Evolutionary conservation across 2,329 filamentous ascomycete genomes (phyloP), one percentile per base, ranked within the genome.

Genomic region (Basipetospora chlamydospora): DNA sequence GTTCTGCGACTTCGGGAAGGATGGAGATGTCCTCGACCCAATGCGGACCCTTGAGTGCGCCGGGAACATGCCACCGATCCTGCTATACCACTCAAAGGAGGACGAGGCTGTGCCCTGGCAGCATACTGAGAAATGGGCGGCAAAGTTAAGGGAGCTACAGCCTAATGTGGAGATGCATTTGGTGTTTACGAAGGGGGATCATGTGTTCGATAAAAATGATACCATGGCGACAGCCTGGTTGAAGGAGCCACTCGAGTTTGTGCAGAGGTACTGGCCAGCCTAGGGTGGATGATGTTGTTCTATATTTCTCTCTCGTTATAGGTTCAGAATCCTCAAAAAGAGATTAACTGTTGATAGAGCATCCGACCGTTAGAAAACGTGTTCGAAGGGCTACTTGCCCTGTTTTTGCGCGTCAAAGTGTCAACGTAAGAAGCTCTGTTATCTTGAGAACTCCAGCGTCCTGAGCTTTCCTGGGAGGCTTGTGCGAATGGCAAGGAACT

Each of bases 191-290:
- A 26, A 16, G 22, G 33, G 33, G 5, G 15, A 18, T 8, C 33
- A 35, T 18, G 33, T 35, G 4, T 35, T 35, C 13, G 33, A 35
- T 15, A 12, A 17, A 11, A 17, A 35, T n/a, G 33, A 35, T 20
- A 26, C 22, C n/a, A 35, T 35, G 33, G 33, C 22, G 15, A 35
- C 33, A 2, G 22, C 33, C 5, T 35, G 33, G 33, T 26, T 35
- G 33, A 35, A 35, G 25, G 33, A 35, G 15, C 33, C 33, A n/a
- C 23, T 28, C 11, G 33, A 35, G 11, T 35, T 35, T 28, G 33
- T 35, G 11, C 10, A 20, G 23, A 35, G 11, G 11, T 35, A 35
- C 33, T 35, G 22, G 33, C 22, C 33, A n/a, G 33, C 31, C 23
- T 18, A n/a, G n/a, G n/a, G n/a, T n/a, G n/a, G n/a, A n/a, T n/a